Evolutionary conservation across 441 rosid species (phyloP), one percentile per base, ranked within the genome.

Genomic region (Aleurites moluccanus): DNA sequence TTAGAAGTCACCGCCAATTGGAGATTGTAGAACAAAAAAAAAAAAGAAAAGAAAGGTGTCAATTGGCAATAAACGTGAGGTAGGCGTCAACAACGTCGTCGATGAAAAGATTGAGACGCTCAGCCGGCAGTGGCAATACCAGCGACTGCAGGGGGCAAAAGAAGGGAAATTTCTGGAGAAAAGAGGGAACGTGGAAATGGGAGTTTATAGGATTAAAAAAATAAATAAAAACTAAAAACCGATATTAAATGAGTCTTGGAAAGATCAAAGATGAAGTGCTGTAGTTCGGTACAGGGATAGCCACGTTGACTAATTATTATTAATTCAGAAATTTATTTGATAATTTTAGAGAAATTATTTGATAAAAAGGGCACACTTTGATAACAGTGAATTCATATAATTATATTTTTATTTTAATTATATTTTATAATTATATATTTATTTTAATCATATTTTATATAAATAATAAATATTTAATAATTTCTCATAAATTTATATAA

Each of bases 201-300:
- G 20, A 27, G 18, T 60, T 27, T 23, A 15, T 28, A 23, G 1
- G 21, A 69, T 0, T 20, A 3, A 2, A 18, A 18, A 18, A 3
- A n/a, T n/a, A n/a, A 16, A 50, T 14, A 50, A 2, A 14, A 4
- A 50, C 2, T 50, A 18, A 21, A 49, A 47, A 66, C 3, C 15
- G 13, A 44, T 27, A 61, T 61, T 55, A 72, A 72, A 72, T 62
- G 75, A 27, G 60, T 10, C 60, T 62, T 45, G 68, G 33, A 61
- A 71, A 0, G 35, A 47, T 44, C 66, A 59, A 71, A 59, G 49
- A 59, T 6, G 67, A 16, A 35, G 15, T 35, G 67, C 15, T 20
- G 27, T 40, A 27, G 15, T 3, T n/a, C 8, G 49, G 49, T 10
- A 64, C 16, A 62, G 1, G 30, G 18, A 42, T 13, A 57, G 33